phyloP scores from a whole-genome alignment of 2,329 filamentous ascomycete genomes.

The Elsinoe necatrix region DNA sequence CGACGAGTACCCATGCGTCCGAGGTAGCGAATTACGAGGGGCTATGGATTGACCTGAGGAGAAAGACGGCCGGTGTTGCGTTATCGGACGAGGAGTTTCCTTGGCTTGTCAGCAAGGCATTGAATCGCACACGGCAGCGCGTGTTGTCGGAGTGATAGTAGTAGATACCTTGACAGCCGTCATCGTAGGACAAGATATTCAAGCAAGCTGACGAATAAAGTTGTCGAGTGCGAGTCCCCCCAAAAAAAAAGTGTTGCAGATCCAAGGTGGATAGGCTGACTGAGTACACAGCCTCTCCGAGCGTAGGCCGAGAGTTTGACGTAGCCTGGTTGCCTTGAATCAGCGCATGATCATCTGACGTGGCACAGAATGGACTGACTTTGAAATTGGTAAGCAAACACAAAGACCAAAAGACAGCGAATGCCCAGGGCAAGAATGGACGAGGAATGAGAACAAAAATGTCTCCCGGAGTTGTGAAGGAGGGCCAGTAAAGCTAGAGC shows the following conservation, averaged over 20 bases:
- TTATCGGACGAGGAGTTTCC: constrained; percentile 36
- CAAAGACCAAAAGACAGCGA: neutral
- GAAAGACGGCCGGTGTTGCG: constrained; percentile 46
- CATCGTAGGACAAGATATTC: constrained; percentile 1
- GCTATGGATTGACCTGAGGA: constrained; percentile 53
- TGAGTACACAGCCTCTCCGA: constrained; percentile 12
- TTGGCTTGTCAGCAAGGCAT: constrained; percentile 17
- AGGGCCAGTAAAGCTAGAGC: constrained; percentile 13
- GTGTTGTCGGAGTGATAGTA: neutral
- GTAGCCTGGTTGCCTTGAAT: constrained; percentile 11
- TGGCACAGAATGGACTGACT: neutral
- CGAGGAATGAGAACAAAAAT: constrained; percentile 11
- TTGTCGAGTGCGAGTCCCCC: constrained; percentile 1
- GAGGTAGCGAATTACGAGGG: constrained; percentile 56
- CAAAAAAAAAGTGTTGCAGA: constrained; percentile 9
- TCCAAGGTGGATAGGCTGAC: constrained; percentile 9
- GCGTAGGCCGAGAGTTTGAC: constrained; percentile 7
- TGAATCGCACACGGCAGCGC: neutral
- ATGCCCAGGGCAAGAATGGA: neutral
- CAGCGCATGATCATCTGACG: constrained; percentile 9
- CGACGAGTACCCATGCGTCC: constrained; percentile 74
- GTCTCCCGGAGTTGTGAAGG: constrained; percentile 11
- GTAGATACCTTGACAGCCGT: constrained; percentile 11
- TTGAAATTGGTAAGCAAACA: neutral
- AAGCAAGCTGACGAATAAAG: neutral